These are phyloP conservation scores for Circinella umbellata DNA, from an alignment of 371 early-diverging fungal species.

Conservation along the genomic window DNA sequence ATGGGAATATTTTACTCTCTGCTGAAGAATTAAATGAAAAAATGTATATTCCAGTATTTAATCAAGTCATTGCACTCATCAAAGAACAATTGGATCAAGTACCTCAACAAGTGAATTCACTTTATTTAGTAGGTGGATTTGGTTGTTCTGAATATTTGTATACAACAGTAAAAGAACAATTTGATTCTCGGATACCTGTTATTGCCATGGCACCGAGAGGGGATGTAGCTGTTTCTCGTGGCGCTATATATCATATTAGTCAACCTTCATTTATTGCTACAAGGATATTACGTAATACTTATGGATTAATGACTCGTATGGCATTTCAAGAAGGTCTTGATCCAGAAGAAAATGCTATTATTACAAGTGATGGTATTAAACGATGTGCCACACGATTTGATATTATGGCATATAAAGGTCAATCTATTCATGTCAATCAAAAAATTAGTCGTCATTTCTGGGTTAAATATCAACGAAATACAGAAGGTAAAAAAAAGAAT, in stretches of 20 bases:
- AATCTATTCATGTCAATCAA: conserved; percentile 20
- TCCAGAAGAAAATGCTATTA: conserved; percentile 27
- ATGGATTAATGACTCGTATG: conserved; percentile 24
- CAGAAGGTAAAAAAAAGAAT: conserved; percentile 26
- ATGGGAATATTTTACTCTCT: conserved; percentile 39
- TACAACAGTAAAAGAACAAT: conserved; percentile 33
- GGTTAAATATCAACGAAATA: conserved; percentile 34
- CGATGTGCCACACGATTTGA: conserved; percentile 39
- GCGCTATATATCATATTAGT: conserved; percentile 26
- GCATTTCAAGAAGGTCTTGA: conserved; percentile 33
- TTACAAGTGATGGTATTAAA: conserved; percentile 35
- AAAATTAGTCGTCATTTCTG: conserved; percentile 30
- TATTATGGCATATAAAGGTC: conserved; percentile 29
- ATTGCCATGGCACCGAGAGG: conserved; percentile 30
- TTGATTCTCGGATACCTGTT: conserved; percentile 22
- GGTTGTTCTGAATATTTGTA: conserved; percentile 56
- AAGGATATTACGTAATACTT: conserved; percentile 22
- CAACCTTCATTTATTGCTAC: conserved; percentile 18
- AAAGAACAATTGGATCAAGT: conserved; percentile 40
- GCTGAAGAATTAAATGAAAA: conserved; percentile 38
- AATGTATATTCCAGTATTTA: conserved; percentile 51
- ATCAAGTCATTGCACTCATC: conserved; percentile 45
- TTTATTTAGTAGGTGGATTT: conserved; percentile 60
- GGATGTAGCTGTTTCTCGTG: conserved; percentile 35
- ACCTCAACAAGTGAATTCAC: conserved; percentile 30